A percentile compares a stretch with the other conserved stretches of the same genome.
These are phyloP conservation scores for Odontarrhena argentea DNA, from an alignment of 345 rosid species.

Conservation along the genomic window DNA sequence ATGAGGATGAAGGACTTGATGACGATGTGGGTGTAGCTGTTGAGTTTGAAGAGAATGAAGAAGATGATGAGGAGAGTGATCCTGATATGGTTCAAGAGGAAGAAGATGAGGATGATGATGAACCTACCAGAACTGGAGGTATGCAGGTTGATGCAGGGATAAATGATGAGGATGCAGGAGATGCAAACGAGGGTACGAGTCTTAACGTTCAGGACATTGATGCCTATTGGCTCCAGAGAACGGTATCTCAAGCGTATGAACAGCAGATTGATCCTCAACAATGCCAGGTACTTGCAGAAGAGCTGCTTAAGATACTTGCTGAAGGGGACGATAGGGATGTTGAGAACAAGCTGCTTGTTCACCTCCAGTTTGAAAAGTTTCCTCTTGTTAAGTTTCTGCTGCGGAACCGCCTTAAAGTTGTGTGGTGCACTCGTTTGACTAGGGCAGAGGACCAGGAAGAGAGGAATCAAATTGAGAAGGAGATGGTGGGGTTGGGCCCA, in stretches of 20 bases:
- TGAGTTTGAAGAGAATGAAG: constrained; percentile 87
- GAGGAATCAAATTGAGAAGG: constrained; percentile 78
- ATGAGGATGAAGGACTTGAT: constrained; percentile 79
- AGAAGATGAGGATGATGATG: constrained; percentile 84
- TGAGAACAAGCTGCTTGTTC: constrained; percentile 65
- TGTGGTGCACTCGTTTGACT: constrained; percentile 96
- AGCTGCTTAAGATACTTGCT: constrained; percentile 81
- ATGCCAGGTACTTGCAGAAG: constrained; percentile 91
- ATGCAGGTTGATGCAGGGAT: constrained; percentile 89
- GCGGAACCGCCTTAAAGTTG: constrained; percentile 74
- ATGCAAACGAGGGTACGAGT: constrained; percentile 65
- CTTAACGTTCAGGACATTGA: constrained; percentile 93
- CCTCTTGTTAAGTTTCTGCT: constrained; percentile 72
- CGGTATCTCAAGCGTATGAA: constrained; percentile 86
- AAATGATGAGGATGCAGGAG: constrained; percentile 68
- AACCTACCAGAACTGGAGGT: constrained; percentile 56
- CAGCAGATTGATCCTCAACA: constrained; percentile 86
- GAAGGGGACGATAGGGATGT: constrained; percentile 87
- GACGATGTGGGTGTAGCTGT: constrained; percentile 93
- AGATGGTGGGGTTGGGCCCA: constrained; percentile 71
- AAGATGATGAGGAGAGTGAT: constrained; percentile 89
- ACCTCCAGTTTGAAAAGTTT: constrained; percentile 68
- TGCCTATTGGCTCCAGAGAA: constrained; percentile 97
- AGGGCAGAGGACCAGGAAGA: constrained; percentile 89
- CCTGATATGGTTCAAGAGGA: constrained; percentile 86